Evolutionary conservation across 352 stramenopile genomes (phyloP).

Genomic region (Phytophthora sp.): DNA sequence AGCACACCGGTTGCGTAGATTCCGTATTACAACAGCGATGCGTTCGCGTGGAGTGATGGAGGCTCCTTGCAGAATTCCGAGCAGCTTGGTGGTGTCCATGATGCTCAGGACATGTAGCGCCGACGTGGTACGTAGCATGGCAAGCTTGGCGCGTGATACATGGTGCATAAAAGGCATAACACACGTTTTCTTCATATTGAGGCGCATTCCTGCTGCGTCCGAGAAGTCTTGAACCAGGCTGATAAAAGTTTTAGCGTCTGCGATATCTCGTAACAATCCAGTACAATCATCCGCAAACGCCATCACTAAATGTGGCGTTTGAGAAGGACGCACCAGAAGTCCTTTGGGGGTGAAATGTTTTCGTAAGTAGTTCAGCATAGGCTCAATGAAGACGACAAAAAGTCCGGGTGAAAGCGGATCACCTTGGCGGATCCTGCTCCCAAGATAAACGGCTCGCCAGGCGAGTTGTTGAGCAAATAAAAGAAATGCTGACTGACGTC

Average conservation of each 20-base stretch:
- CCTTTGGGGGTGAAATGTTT: not conserved
- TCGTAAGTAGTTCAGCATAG: constrained; percentile 16
- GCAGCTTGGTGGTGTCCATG: not conserved
- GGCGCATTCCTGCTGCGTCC: not conserved
- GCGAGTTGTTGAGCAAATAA: constrained; percentile 13
- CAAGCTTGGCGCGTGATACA: not conserved
- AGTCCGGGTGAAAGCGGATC: constrained; percentile 16
- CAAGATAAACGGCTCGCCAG: constrained; percentile 4
- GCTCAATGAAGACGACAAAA: constrained; percentile 19
- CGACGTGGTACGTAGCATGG: not conserved
- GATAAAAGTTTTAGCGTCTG: constrained; percentile 1
- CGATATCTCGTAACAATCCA: not conserved
- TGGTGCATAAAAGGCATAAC: constrained; percentile 12
- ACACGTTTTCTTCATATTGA: constrained; percentile 17
- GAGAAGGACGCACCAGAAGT: not conserved
- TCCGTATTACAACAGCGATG: not conserved
- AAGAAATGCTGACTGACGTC: constrained; percentile 8
- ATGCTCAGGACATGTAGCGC: not conserved
- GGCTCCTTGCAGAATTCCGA: not conserved
- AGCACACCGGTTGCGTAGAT: not conserved
- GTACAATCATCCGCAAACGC: constrained; percentile 20
- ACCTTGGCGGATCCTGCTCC: constrained; percentile 9
- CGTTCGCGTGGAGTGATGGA: not conserved
- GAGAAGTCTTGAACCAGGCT: constrained; percentile 7
- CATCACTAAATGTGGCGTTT: not conserved